Evolutionary conservation across 208 protist genomes (phyloP).

Genomic region (Trypanosoma scelopori): DNA sequence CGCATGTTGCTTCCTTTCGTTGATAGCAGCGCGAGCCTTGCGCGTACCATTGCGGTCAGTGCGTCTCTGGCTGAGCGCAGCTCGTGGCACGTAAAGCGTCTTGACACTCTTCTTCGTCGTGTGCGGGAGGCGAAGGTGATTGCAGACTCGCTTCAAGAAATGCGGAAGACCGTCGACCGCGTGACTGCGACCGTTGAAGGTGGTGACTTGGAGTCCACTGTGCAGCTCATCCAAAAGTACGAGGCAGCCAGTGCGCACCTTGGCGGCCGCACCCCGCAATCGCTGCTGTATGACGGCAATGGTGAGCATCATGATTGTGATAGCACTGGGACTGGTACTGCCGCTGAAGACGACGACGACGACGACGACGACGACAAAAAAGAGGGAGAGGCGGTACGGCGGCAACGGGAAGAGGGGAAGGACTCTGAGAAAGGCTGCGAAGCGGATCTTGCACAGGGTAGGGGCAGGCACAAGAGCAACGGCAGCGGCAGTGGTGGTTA

Average conservation of each 20-base stretch:
- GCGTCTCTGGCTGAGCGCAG: constrained; percentile 54
- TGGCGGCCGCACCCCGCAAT: neutral
- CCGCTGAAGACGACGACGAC: too few relatives aligned
- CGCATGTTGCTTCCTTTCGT: constrained; percentile 52
- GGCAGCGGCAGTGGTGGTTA: neutral
- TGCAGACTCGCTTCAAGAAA: constrained; percentile 47
- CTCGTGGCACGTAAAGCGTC: constrained; percentile 44
- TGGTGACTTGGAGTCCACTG: constrained; percentile 50
- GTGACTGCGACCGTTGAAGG: constrained; percentile 34
- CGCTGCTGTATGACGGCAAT: neutral
- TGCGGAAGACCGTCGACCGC: constrained; percentile 38
- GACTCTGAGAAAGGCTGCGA: neutral
- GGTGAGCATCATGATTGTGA: neutral
- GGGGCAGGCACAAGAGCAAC: too few relatives aligned
- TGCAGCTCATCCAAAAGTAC: constrained; percentile 63
- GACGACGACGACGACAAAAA: too few relatives aligned
- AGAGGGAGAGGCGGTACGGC: neutral
- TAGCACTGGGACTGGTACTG: constrained; percentile 1
- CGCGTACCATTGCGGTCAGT: constrained; percentile 46
- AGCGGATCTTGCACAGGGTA: too few relatives aligned
- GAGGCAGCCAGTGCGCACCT: constrained; percentile 52
- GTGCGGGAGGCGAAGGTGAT: constrained; percentile 52
- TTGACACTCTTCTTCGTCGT: constrained; percentile 51
- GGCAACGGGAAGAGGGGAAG: neutral
- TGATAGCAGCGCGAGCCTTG: constrained; percentile 39